Evolutionary conservation across 805 yeast genomes (phyloP).

Genomic region (Sugiyamaella smithiae): DNA sequence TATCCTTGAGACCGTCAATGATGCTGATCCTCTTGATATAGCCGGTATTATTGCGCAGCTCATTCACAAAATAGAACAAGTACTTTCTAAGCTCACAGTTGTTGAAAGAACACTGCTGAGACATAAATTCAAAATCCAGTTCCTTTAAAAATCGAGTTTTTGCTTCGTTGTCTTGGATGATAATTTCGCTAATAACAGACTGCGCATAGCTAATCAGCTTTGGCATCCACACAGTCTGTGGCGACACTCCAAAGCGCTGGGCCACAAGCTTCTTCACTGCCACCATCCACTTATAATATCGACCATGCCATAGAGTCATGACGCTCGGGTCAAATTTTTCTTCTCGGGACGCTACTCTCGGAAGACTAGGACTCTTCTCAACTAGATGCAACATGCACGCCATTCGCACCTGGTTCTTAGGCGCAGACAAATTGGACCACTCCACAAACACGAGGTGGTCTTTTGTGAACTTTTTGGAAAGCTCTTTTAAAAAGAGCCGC

Average conservation of each 20-base stretch:
- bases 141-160: slow-evolving; percentile 10
- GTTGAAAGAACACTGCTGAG: slow-evolving; percentile 20
- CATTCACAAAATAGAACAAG: slow-evolving; percentile 10
- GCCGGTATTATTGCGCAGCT: background rate
- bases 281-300: slow-evolving; percentile 3
- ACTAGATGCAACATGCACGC: slow-evolving; percentile 13
- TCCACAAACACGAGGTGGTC: slow-evolving; percentile 12
- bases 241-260: slow-evolving; percentile 5
- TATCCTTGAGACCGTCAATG: background rate
- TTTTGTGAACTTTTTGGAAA: slow-evolving; percentile 7
- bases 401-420: slow-evolving; percentile 11
- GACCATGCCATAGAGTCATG: slow-evolving; percentile 15
- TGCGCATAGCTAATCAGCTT: slow-evolving; percentile 13
- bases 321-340: slow-evolving; percentile 12
- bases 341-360: slow-evolving; percentile 18
- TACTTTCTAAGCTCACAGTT: slow-evolving; percentile 12
- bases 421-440: slow-evolving; percentile 3
- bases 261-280: background rate
- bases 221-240: slow-evolving; percentile 21
- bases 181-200: slow-evolving; percentile 10
- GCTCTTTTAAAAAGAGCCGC: slow-evolving; percentile 13
- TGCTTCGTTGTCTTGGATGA: slow-evolving; percentile 10
- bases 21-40: background rate
- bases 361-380: slow-evolving; percentile 2
- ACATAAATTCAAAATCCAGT: slow-evolving; percentile 19